These are phyloP conservation scores for Aspergillus uvarum DNA, from an alignment of 2,329 filamentous ascomycete species.

Conservation along the genomic window DNA sequence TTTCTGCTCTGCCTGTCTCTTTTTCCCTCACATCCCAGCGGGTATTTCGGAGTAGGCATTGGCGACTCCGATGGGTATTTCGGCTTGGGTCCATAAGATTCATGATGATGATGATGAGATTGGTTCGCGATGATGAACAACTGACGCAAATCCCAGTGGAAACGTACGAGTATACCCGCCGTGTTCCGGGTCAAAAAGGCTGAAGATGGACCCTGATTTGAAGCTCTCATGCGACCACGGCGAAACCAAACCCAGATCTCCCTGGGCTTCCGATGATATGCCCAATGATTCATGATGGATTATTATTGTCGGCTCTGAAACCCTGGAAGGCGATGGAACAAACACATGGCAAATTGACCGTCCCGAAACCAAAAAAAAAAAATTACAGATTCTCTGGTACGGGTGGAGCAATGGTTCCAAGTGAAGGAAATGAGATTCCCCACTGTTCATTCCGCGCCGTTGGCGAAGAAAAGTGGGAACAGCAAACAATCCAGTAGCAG, in stretches of 20 bases:
- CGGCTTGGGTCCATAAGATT: background rate
- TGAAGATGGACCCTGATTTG: background rate
- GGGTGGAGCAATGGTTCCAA: slow-evolving; percentile 14
- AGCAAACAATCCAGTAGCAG: background rate
- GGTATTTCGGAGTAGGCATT: background rate
- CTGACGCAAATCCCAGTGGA: background rate
- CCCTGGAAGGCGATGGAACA: slow-evolving; percentile 7
- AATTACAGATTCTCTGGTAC: background rate
- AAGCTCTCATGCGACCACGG: too few species aligned
- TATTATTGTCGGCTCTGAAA: background rate
- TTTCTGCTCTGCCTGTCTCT: background rate
- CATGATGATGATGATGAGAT: background rate
- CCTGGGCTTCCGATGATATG: background rate
- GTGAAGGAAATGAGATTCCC: slow-evolving; percentile 22
- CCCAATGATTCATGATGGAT: background rate
- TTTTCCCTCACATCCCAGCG: background rate
- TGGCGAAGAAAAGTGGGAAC: slow-evolving; percentile 11
- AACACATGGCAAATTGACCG: slow-evolving; percentile 20
- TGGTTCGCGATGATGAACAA: background rate
- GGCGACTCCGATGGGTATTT: background rate
- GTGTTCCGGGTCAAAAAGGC: background rate
- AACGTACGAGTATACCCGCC: background rate
- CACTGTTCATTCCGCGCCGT: slow-evolving; percentile 26
- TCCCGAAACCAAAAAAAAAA: slow-evolving; percentile 22
- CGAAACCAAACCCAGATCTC: background rate